phyloP scores from a whole-genome alignment of 805 yeast genomes.

The Pichia phayaonensis region DNA sequence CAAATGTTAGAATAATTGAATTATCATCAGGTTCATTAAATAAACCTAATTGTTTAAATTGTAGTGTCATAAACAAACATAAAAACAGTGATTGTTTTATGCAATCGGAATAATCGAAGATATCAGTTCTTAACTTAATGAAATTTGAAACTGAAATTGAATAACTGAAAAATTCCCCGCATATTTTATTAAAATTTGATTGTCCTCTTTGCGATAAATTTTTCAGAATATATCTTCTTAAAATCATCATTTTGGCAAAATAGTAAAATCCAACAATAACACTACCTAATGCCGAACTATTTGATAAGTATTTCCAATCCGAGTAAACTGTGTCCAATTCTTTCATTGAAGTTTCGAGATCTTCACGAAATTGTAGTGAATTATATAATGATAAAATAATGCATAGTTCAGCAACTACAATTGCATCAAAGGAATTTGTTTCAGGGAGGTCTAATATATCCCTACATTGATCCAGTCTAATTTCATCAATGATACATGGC shows the following conservation, averaged over 20 bases:
- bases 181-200: not conserved
- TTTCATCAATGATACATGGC: constrained; percentile 57
- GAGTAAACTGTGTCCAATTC: constrained; percentile 18
- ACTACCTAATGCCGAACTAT: constrained; percentile 14
- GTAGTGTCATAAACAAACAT: constrained; percentile 4
- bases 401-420: constrained; percentile 66
- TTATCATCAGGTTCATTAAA: constrained; percentile 1
- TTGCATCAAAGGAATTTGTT: constrained; percentile 65
- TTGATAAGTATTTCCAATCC: constrained; percentile 23
- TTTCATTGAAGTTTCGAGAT: constrained; percentile 15
- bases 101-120: constrained; percentile 1
- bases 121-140: not conserved
- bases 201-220: constrained; percentile 3
- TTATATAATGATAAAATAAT: constrained; percentile 52
- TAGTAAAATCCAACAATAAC: constrained; percentile 13
- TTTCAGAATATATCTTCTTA: constrained; percentile 17
- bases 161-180: not conserved
- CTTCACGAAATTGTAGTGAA: constrained; percentile 38
- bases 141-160: not conserved
- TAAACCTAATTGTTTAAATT: constrained; percentile 4
- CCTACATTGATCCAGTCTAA: constrained; percentile 50
- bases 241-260: constrained; percentile 20
- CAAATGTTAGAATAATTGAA: not conserved
- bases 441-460: constrained; percentile 49
- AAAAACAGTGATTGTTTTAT: constrained; percentile 2